Evolutionary conservation across 768 basidiomycete species (phyloP).

Genomic region (Termitomyces sp.): DNA sequence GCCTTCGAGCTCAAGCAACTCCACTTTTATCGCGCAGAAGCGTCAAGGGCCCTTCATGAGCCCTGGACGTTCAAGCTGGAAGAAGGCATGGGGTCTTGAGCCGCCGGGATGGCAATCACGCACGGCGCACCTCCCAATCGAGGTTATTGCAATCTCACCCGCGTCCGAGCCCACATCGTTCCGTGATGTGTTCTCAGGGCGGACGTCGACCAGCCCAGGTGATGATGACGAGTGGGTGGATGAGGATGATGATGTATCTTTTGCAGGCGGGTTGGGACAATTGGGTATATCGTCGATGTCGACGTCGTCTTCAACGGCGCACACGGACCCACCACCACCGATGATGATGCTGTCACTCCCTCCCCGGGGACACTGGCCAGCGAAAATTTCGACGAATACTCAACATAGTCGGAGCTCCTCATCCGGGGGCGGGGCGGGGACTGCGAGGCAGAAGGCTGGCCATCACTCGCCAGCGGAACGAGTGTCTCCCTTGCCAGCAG

Average conservation of each 20-base stretch:
- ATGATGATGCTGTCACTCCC: constrained; percentile 47
- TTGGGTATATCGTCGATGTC: constrained; percentile 33
- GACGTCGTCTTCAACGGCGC: constrained; percentile 21
- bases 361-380: constrained; percentile 41
- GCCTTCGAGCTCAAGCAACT: constrained; percentile 32
- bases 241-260: constrained; percentile 77
- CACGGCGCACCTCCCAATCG: constrained; percentile 64
- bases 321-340: constrained; percentile 27
- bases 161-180: constrained; percentile 46
- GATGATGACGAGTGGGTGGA: constrained; percentile 90
- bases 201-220: constrained; percentile 53
- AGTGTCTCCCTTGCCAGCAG: constrained; percentile 55
- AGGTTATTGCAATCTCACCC: constrained; percentile 72
- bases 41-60: constrained; percentile 69
- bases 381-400: constrained; percentile 29
- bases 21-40: constrained; percentile 82
- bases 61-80: constrained; percentile 78
- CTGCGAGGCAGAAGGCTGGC: constrained; percentile 40
- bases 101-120: constrained; percentile 82
- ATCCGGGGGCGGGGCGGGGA: constrained; percentile 14
- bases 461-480: constrained; percentile 63
- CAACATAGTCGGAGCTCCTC: constrained; percentile 13
- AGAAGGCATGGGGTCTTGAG: constrained; percentile 85
- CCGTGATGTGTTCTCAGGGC: constrained; percentile 78
- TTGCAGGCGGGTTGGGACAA: constrained; percentile 80